Evolutionary conservation across 106 monocot species (phyloP), one percentile per base, ranked within the genome.

Genomic region (Amphibolis antarctica): DNA sequence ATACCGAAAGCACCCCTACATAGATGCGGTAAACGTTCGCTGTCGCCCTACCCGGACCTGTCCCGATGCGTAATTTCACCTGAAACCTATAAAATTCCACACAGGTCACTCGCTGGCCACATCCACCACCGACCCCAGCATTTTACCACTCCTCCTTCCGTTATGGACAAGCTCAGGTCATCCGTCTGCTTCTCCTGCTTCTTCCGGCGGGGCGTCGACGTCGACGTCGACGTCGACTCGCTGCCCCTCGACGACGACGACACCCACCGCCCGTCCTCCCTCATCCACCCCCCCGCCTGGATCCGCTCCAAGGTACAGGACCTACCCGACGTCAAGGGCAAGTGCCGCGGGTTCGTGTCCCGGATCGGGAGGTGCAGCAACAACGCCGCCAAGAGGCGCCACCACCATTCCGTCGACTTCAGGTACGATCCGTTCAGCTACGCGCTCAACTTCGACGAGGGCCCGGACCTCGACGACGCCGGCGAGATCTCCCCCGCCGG

Each of bases 371-470:
- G 31, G 64, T 14, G 17, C 52, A 27, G 29, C 10, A 29, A 46
- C 44, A 22, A 27, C 65, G 36, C 36, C 36, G 36, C 36, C 36
- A n/a, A n/a, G n/a, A n/a, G 36, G 36, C 57, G 20, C 9, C 73
- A 19, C 45, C 64, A 64, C 17, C 65, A 60, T 18, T 47, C 65
- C 17, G 30, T 28, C 14, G 73, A 73, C 25, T 73, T 73, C 59
- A 55, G 59, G 56, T 73, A 73, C 66, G 73, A 73, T 60, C 65
- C 73, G 9, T 55, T 73, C 58, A 73, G 65, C 23, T 73, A 73
- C 73, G 73, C 73, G 15, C 73, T 73, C 28, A 73, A 73, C 64
- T 73, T 73, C 66, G 73, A 73, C 59, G 65, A 66, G 14, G 73
- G 73, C 10, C 65, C 73, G 20, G 73, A 48, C 11, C 44, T 59